Conservation (phyloP, 306 rosid species). For the Ziziphus jujuba region DNA sequence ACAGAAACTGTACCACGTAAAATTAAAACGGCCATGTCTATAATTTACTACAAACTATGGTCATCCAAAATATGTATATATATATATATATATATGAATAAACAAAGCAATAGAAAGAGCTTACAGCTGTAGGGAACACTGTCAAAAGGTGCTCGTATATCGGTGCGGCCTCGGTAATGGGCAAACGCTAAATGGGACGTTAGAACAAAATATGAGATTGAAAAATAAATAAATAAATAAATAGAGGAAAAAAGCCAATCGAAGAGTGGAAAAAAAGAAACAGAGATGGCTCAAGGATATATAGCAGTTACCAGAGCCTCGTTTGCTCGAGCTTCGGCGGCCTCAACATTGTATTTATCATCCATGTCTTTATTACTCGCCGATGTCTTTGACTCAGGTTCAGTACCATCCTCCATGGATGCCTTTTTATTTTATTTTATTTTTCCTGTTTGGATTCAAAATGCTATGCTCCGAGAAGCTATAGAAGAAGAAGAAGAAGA, state of each 20-base stretch:
- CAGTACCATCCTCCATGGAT: neutral
- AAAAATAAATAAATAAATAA: neutral
- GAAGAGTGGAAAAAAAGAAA: neutral
- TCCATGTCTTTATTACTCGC: slow-evolving; percentile 19
- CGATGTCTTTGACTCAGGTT: slow-evolving; percentile 21
- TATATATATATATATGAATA: neutral
- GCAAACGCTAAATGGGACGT: slow-evolving; percentile 58
- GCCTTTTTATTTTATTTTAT: slow-evolving; percentile 3
- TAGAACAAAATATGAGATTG: neutral
- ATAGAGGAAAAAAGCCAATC: neutral
- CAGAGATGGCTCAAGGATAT: neutral
- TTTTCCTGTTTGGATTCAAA: neutral
- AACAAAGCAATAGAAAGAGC: slow-evolving; percentile 30
- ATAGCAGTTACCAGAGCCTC: slow-evolving; percentile 58
- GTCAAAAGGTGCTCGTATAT: slow-evolving; percentile 83
- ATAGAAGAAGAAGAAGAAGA: too few species aligned
- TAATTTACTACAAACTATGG: too few species aligned
- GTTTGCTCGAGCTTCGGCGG: slow-evolving; percentile 65
- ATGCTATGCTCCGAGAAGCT: too few species aligned
- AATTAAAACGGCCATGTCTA: too few species aligned
- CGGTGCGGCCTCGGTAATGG: slow-evolving; percentile 78
- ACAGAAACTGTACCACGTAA: too few species aligned
- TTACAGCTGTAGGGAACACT: slow-evolving; percentile 81
- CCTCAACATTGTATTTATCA: slow-evolving; percentile 67
- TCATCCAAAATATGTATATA: neutral